A percentile compares a stretch with the other conserved stretches of the same genome.
phyloP scores from a whole-genome alignment of 345 rosid species.

The Sisymbrium altissimum region DNA sequence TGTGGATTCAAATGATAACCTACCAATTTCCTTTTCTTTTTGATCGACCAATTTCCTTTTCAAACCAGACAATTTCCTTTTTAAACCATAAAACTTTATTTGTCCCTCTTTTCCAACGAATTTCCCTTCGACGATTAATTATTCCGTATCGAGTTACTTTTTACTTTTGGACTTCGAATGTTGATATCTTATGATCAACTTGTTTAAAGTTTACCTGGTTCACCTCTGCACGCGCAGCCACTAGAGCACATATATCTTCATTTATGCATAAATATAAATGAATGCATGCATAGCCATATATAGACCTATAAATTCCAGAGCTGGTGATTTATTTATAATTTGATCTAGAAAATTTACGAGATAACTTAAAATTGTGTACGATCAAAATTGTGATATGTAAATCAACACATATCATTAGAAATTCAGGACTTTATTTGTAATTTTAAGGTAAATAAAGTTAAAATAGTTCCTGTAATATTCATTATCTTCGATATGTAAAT shows the following conservation, averaged over 20 bases:
- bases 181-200: slow-evolving; percentile 28
- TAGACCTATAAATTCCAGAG: neutral
- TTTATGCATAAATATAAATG: neutral
- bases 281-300: slow-evolving; percentile 15
- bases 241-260: neutral
- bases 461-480: neutral
- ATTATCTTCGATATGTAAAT: neutral
- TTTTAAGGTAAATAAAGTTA: neutral
- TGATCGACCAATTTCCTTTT: neutral
- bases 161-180: slow-evolving; percentile 10
- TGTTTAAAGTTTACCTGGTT: slow-evolving; percentile 33
- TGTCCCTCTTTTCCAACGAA: slow-evolving; percentile 1
- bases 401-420: neutral
- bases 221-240: slow-evolving; percentile 36
- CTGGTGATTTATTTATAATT: neutral
- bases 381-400: neutral
- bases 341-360: neutral
- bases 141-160: slow-evolving; percentile 5
- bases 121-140: neutral
- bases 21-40: neutral
- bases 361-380: neutral
- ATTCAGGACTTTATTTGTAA: neutral
- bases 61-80: neutral
- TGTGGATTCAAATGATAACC: neutral
- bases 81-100: neutral